Base-by-base conservation (phyloP, 345 rosid genomes). In the Corymbia maculata region DNA sequence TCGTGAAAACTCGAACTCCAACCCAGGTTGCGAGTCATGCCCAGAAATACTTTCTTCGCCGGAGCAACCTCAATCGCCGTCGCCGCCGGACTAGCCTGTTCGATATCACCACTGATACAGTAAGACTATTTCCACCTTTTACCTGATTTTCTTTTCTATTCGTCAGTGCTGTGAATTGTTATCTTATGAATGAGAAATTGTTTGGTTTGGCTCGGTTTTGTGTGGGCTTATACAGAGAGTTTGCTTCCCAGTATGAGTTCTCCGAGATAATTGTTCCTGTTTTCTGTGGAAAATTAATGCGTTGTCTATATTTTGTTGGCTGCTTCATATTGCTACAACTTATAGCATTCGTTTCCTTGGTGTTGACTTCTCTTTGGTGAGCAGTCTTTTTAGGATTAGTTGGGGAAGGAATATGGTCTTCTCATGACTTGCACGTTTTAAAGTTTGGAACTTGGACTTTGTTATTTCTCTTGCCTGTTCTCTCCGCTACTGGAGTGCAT, bases 11-110 rank as follows among this genome's bases (percentile, higher is more conserved):
- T 55, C 90, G 99, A 52, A 97, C 98, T 4, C 96, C 99, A 1
- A 96, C 99, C 0, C 99, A 96, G 92, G 99, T 97, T 21, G 99
- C 99, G 21, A 97, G 99, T 85, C 99, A 97, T 52, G 99, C 99
- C 90, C 99, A 97, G 94, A 97, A 97, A 59, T 95, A 97, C 88
- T 97, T 96, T 68, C 96, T 96, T 87, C 96, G 98, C 45, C 94
- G 94, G 19, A 92, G 87, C 87, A 97, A 94, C 91, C 93, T 94
- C 88, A 96, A 95, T 70, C 98, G 98, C 42, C 97, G 99, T 9
- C 88, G 88, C 32, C 93, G 99, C 89, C 94, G 98, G 85, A 94
- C 97, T 86, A 96, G 97, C 90, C 95, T 97, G 66, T 96, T 96
- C 49, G 97, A 95, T 90, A 97, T 96, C 91, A 96, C 99, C 80